Base-by-base conservation (phyloP, 495 filamentous ascomycete species). In the Lepidopterella palustris region DNA sequence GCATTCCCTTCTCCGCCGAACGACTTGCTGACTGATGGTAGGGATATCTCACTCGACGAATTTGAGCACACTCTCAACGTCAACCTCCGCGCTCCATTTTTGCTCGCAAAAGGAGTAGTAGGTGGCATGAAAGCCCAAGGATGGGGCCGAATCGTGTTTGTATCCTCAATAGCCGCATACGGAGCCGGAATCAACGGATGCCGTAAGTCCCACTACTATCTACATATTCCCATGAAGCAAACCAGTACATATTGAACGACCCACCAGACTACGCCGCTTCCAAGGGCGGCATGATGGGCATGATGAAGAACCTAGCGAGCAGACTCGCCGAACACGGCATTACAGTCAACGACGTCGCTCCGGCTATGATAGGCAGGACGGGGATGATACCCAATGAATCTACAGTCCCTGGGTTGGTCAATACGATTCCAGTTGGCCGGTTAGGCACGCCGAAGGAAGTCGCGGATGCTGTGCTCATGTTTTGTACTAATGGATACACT, bases 321-420 rank as follows among this genome's bases (percentile, higher is more conserved):
- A 79, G 81, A 52, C 76, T 86, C 25, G 84, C 82, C 8, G 74
- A 78, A 61, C 75, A 77, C 58, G 84, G 84, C 28, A 86, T 90
- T 62, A 89, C 85, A 23, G 83, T 87, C 39, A 89, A 90, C 54
- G 86, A 86, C 66, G 84, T 90, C 2, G 84, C 86, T 13, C 87
- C 87, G 0, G 86, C 85, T 9, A 83, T 89, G 82, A 88, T 89
- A 59, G 82, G 83, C 9, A 81, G 83, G 2, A 71, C 68, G 13
- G 70, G 70, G 1, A 59, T 72, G 61, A 70, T 72, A 25, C 64
- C 59, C 9, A 65, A 59, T 18, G 61, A 65, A 29, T 61, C 69
- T 32, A 52, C 31, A 45, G 45, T 69, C 25, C 65, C 68, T 40
- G 62, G 63, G 4, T 58, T 64, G 39, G 61, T 71, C 45, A 70